Evolutionary conservation across 2,329 filamentous ascomycete genomes (phyloP), one percentile per base, ranked within the genome.

Genomic region (Cordyceps tenuipes): DNA sequence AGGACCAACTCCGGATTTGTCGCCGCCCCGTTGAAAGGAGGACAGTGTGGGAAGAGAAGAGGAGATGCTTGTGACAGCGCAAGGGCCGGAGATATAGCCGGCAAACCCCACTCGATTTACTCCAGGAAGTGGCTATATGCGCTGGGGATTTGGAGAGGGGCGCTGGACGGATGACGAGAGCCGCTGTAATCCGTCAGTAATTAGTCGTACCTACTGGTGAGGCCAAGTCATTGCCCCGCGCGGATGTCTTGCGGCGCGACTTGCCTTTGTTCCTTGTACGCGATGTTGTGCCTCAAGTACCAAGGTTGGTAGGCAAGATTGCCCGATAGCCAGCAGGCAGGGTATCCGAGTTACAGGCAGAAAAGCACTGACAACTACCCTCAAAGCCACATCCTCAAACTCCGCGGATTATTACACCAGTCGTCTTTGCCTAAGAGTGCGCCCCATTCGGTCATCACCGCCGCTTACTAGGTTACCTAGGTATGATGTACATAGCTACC

Each of bases 61-160:
- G 26, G 23, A 29, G 34, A 36, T 23, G 53, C 53, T 56, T 56
- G 53, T 56, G 53, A 56, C 43, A 56, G 43, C 43, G 53, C 53
- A 29, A 26, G 44, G 51, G 52, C 52, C 12, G 17, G 50, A 7
- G n/a, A 53, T 17, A 53, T 53, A 53, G 51, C 51, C 51, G 51
- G 50, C 36, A 23, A 21, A 13, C 34, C 34, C 34, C 34, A 36
- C 34, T 36, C 34, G 34, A 36, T 36, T 36, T 10, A 36, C 34
- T 36, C 34, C 34, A 36, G 12, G 10, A 34, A 34, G 26, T 50
- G 48, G 48, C 48, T 50, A 50, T 50, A 53, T 53, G 34, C 36
- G 50, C 34, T 53, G 36, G 21, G 12, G n/a, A 36, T 43, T 17
- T 19, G 19, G n/a, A n/a, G 21, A 41, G 50, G 50, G 21, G 34